These are phyloP conservation scores for Aaosphaeria pasadenensis DNA, from an alignment of 2,329 filamentous ascomycete genomes.

Conservation along the genomic window DNA sequence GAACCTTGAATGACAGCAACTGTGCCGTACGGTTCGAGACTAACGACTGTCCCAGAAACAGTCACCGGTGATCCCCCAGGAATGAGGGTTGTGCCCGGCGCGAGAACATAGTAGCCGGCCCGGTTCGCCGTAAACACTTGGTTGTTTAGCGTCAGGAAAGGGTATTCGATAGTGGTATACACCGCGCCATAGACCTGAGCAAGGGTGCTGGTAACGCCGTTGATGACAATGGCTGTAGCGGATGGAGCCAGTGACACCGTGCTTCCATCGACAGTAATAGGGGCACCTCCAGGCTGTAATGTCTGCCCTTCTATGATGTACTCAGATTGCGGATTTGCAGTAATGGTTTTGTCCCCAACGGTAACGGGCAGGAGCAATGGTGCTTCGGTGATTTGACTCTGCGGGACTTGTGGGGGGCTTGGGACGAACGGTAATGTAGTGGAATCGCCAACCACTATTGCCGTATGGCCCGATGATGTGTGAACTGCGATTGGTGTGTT, in stretches of 20 bases:
- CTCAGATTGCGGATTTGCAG: constrained; percentile 19
- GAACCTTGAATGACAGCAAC: constrained; percentile 22
- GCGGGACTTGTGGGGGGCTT: not conserved
- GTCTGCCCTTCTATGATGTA: constrained; percentile 31
- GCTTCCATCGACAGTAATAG: constrained; percentile 36
- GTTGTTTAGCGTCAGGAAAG: constrained; percentile 34
- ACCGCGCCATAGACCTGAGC: constrained; percentile 13
- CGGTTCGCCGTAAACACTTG: constrained; percentile 41
- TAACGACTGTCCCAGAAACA: constrained; percentile 29
- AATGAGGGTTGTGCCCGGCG: constrained; percentile 32
- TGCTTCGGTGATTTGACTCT: constrained; percentile 12
- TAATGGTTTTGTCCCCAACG: constrained; percentile 17
- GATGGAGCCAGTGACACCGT: constrained; percentile 32
- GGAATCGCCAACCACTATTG: constrained; percentile 19
- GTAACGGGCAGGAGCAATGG: constrained; percentile 18
- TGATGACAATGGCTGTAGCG: constrained; percentile 36
- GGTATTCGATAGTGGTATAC: constrained; percentile 19
- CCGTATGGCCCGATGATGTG: constrained; percentile 14
- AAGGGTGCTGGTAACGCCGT: constrained; percentile 24
- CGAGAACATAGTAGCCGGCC: constrained; percentile 42
- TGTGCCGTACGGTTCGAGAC: constrained; percentile 25
- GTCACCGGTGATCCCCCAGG: constrained; percentile 36
- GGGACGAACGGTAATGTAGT: constrained; percentile 4
- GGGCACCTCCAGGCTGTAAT: constrained; percentile 30
- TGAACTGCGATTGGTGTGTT: constrained; percentile 24